Conservation (phyloP, 2,329 filamentous ascomycete species). For the Aspergillus candidus region DNA sequence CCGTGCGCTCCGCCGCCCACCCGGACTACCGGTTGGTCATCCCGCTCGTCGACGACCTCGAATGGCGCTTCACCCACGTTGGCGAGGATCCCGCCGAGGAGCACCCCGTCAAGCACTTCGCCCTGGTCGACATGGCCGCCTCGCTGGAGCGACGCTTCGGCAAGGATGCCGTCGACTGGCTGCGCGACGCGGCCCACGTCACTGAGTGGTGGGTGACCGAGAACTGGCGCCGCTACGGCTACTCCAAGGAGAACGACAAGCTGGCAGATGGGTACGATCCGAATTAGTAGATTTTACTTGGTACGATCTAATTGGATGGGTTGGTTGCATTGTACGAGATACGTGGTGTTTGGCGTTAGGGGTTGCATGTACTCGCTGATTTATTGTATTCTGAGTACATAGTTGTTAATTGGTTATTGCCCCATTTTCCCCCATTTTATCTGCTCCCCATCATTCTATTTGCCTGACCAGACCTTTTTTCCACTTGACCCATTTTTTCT, state of each 20-base stretch:
- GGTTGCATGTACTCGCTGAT: too few species aligned
- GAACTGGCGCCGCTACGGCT: constrained; percentile 24
- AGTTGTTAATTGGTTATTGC: too few species aligned
- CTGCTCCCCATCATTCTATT: too few species aligned
- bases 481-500: too few species aligned
- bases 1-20: constrained; percentile 24
- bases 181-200: constrained; percentile 23
- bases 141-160: constrained; percentile 16
- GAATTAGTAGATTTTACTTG: too few species aligned
- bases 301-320: too few species aligned
- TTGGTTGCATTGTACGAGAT: too few species aligned
- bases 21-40: constrained; percentile 26
- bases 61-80: constrained; percentile 29
- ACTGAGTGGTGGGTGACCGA: constrained; percentile 27
- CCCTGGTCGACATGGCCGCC: constrained; percentile 16
- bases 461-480: too few species aligned
- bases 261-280: too few species aligned
- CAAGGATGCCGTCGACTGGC: constrained; percentile 16
- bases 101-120: constrained; percentile 19
- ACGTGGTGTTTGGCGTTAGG: too few species aligned
- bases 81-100: constrained; percentile 21
- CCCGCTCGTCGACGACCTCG: constrained; percentile 26
- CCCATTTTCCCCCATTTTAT: too few species aligned
- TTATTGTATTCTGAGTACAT: too few species aligned
- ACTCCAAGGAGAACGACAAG: not conserved